Evolutionary conservation across 2,329 filamentous ascomycete species (phyloP).

Genomic region (Venturia oleaginea): DNA sequence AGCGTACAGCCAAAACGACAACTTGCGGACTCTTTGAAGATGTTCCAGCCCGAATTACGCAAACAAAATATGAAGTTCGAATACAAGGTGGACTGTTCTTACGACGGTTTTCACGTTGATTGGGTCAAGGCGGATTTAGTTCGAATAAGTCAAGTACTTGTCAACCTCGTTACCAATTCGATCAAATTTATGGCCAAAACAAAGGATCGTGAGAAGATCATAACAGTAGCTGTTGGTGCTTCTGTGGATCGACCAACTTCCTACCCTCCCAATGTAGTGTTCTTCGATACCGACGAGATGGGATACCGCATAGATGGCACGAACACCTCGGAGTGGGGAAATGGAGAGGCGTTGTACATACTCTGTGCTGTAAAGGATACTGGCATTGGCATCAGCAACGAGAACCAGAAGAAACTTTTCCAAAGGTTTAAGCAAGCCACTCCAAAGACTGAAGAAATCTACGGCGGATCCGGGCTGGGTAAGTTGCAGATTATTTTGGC

Average conservation of each 20-base stretch:
- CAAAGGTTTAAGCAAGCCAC: slow-evolving; percentile 61
- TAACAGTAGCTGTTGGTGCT: slow-evolving; percentile 8
- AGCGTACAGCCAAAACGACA: slow-evolving; percentile 20
- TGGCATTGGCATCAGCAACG: slow-evolving; percentile 37
- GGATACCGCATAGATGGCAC: slow-evolving; percentile 33
- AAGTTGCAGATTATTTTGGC: neutral
- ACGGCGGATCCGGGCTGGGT: slow-evolving; percentile 59
- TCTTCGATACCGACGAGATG: slow-evolving; percentile 30
- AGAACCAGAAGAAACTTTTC: slow-evolving; percentile 42
- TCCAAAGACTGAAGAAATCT: slow-evolving; percentile 52
- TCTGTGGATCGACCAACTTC: slow-evolving; percentile 16
- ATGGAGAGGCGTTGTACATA: slow-evolving; percentile 33
- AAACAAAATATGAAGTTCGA: slow-evolving; percentile 23
- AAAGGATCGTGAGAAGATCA: slow-evolving; percentile 18
- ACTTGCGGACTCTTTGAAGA: slow-evolving; percentile 23
- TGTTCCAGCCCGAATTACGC: slow-evolving; percentile 27
- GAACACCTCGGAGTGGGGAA: slow-evolving; percentile 29
- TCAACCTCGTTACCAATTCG: slow-evolving; percentile 21
- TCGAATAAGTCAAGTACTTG: slow-evolving; percentile 16
- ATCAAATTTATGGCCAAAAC: slow-evolving; percentile 25
- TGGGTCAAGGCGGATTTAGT: slow-evolving; percentile 16
- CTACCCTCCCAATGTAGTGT: slow-evolving; percentile 35
- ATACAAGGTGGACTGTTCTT: slow-evolving; percentile 21
- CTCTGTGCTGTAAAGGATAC: slow-evolving; percentile 57
- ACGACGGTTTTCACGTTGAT: slow-evolving; percentile 18